phyloP scores from a whole-genome alignment of 768 basidiomycete genomes.

The Kwoniella europaea region DNA sequence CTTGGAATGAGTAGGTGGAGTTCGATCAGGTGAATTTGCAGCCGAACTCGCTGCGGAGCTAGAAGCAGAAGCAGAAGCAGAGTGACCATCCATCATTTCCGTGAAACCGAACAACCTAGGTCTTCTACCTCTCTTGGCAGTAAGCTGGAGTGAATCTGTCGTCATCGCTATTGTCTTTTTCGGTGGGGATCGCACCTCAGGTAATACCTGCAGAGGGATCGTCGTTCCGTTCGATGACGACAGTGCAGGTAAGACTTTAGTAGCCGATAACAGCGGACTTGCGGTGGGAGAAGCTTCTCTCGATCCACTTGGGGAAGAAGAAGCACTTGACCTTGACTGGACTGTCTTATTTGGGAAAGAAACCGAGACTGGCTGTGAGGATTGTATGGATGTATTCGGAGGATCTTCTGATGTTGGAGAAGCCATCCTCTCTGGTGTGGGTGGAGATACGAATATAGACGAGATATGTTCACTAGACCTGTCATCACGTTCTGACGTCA shows the following conservation, averaged over 20 bases:
- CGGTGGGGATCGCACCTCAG: slow-evolving; percentile 56
- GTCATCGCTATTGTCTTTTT: slow-evolving; percentile 39
- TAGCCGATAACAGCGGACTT: slow-evolving; percentile 22
- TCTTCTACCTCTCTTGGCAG: slow-evolving; percentile 41
- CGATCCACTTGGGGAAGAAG: slow-evolving; percentile 5
- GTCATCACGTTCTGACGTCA: slow-evolving; percentile 7
- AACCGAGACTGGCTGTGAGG: neutral
- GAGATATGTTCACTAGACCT: slow-evolving; percentile 32
- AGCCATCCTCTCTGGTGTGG: slow-evolving; percentile 44
- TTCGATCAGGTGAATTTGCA: slow-evolving; percentile 38
- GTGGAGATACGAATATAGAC: slow-evolving; percentile 52
- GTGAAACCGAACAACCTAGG: slow-evolving; percentile 56
- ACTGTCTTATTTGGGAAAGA: no score
- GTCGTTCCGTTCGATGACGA: slow-evolving; percentile 20
- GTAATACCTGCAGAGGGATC: slow-evolving; percentile 48
- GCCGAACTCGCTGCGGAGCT: slow-evolving; percentile 35
- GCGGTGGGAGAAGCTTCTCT: slow-evolving; percentile 24
- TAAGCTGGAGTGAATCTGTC: slow-evolving; percentile 38
- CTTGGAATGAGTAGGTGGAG: slow-evolving; percentile 10
- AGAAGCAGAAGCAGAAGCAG: slow-evolving; percentile 20
- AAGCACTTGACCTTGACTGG: slow-evolving; percentile 2
- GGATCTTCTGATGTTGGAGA: slow-evolving; percentile 21
- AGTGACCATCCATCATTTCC: slow-evolving; percentile 43
- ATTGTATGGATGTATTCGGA: neutral
- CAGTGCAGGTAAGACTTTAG: slow-evolving; percentile 16